Conservation (phyloP, 2,329 filamentous ascomycete genomes). For the Diaporthe sp. region DNA sequence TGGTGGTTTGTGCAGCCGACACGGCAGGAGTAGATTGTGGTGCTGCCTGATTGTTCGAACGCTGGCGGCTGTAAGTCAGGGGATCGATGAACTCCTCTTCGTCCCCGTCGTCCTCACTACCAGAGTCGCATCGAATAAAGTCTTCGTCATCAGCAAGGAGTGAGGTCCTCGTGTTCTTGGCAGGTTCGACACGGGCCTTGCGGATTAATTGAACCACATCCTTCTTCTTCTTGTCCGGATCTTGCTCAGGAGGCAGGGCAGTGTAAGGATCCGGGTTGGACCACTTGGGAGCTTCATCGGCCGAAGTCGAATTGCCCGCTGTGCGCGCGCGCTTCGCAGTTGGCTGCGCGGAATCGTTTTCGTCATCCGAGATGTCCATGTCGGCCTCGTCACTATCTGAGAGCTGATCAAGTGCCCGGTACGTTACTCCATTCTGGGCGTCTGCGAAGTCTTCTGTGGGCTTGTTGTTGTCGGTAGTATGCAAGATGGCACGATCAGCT, state of each 20-base stretch:
- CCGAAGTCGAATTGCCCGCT: constrained; percentile 44
- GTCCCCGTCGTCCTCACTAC: constrained; percentile 61
- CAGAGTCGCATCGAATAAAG: constrained; percentile 89
- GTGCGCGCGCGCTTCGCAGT: constrained; percentile 59
- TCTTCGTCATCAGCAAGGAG: constrained; percentile 74
- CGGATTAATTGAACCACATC: constrained; percentile 93
- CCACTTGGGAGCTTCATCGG: constrained; percentile 80
- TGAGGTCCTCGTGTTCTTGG: constrained; percentile 54
- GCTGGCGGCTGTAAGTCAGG: constrained; percentile 37
- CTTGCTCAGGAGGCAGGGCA: constrained; percentile 82
- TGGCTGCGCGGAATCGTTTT: constrained; percentile 55
- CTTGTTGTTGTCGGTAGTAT: constrained; percentile 56
- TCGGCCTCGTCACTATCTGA: constrained; percentile 75
- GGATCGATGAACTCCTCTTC: constrained; percentile 42
- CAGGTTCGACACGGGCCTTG: constrained; percentile 81
- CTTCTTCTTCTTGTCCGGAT: constrained; percentile 76
- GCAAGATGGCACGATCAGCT: constrained; percentile 65
- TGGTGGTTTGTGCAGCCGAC: constrained; percentile 2
- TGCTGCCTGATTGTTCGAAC: constrained; percentile 20
- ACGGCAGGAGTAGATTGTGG: neutral
- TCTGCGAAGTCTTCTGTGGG: constrained; percentile 64
- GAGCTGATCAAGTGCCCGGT: constrained; percentile 68
- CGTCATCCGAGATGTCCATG: constrained; percentile 73
- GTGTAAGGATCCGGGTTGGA: constrained; percentile 97
- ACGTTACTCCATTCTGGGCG: constrained; percentile 63